phyloP scores from a whole-genome alignment of 345 rosid genomes.

The Gossypium ekmanianum region DNA sequence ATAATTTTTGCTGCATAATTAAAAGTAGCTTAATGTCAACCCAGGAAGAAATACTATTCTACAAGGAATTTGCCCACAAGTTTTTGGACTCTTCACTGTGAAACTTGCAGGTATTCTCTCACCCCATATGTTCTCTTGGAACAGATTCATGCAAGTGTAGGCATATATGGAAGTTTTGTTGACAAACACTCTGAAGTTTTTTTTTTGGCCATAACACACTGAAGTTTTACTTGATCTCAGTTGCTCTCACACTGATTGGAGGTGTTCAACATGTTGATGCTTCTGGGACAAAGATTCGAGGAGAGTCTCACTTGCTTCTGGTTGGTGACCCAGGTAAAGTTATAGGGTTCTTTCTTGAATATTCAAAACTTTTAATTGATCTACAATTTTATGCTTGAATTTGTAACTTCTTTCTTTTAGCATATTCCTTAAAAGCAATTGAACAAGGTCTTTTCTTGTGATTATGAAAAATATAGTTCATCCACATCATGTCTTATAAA shows the following conservation, averaged over 20 bases:
- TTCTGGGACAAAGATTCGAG: conserved; percentile 92
- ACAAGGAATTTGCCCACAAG: conserved; percentile 85
- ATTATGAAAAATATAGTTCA: neutral
- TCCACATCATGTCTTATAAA: neutral
- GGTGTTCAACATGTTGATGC: conserved; percentile 96
- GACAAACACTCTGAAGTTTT: neutral
- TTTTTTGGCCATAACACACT: neutral
- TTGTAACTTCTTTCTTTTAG: neutral
- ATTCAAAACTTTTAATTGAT: neutral
- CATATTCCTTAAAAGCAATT: conserved; percentile 3
- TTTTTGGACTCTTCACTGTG: conserved; percentile 98
- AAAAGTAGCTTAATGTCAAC: neutral
- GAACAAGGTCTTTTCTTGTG: neutral
- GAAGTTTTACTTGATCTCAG: conserved; percentile 28
- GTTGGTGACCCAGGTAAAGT: conserved; percentile 90
- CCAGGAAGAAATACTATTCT: conserved; percentile 88
- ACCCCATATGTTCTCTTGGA: neutral
- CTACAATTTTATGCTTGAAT: neutral
- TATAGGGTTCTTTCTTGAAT: neutral
- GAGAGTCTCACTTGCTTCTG: conserved; percentile 94
- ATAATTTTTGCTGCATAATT: neutral
- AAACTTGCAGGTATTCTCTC: conserved; percentile 76
- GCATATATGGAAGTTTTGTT: neutral
- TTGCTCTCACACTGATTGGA: conserved; percentile 87
- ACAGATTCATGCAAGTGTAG: neutral